A percentile compares a stretch with the other conserved stretches of the same genome.
These are phyloP conservation scores for Actinomortierella wolfii DNA, from an alignment of 371 early-diverging fungal species.

Conservation along the genomic window DNA sequence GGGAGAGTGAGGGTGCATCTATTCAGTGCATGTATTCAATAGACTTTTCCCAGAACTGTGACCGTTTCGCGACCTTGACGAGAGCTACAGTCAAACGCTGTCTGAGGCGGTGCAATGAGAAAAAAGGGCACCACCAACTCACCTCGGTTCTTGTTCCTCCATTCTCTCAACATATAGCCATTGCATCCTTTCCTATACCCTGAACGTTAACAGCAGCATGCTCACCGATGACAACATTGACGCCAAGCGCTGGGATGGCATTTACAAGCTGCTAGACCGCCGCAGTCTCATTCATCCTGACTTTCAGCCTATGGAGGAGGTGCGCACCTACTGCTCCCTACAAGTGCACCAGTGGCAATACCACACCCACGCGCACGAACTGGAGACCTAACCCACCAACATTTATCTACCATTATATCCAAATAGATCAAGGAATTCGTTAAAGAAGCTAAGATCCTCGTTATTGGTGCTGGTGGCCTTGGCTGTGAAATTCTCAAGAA, in stretches of 20 bases:
- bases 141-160: too few relatives aligned
- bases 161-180: neutral
- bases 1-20: neutral
- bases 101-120: too few relatives aligned
- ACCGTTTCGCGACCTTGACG: too few relatives aligned
- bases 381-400: neutral
- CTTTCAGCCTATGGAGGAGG: slow-evolving; percentile 27
- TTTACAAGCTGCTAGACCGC: slow-evolving; percentile 42
- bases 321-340: neutral
- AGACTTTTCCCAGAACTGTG: too few relatives aligned
- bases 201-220: too few relatives aligned
- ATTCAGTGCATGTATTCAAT: too few relatives aligned
- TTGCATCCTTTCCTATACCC: slow-evolving; percentile 3
- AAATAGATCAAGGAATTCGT: slow-evolving; percentile 40
- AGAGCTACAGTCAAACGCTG: too few relatives aligned
- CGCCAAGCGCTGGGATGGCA: slow-evolving; percentile 36
- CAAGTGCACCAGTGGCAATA: too few relatives aligned
- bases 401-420: too few relatives aligned
- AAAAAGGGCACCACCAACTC: too few relatives aligned
- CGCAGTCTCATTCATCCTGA: slow-evolving; percentile 37
- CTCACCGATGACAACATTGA: slow-evolving; percentile 10
- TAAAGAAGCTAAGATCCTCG: slow-evolving; percentile 49
- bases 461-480: slow-evolving; percentile 64
- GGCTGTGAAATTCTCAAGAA: slow-evolving; percentile 75
- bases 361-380: neutral